Base-by-base conservation (phyloP, 176 grass and related monocot genomes). In the Zea luxurians region DNA sequence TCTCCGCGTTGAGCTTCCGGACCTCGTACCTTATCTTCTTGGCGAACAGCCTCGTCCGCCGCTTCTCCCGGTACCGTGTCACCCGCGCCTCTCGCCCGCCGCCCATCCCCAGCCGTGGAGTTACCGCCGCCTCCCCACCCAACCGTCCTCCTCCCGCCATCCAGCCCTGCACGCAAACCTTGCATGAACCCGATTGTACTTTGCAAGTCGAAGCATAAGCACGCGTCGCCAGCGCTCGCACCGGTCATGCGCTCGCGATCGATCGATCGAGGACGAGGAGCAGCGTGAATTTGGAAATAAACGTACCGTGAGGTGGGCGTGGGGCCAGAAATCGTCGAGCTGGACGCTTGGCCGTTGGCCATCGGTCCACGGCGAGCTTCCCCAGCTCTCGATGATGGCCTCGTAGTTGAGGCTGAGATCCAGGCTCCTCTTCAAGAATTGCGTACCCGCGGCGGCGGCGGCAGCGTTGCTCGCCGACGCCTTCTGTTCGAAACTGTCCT, bases 21-120 rank as follows among this genome's bases (percentile, higher is more conserved):
- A 99, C 96, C 86, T 99, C 92, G 81, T 99, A 99, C 68, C 96
- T 86, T 48, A 99, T 99, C 88, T 99, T 99, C 90, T 99, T 99
- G 4, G 96, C 85, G 81, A 95, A 99, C 78, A 99, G 86, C 86
- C 96, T 68, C 72, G 92, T 93, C 55, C 92, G 88, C 84, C 96
- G 88, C 90, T 99, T 99, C 88, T 99, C 96, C 80, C 92, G 74
- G 83, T 99, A 99, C 61, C 96, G 74, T 10, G 88, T 83, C 57
- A 95, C 96, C 66, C 88, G 85, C 18, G 88, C 96, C 78, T 87
- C 92, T 70, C 96, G 71, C 68, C 84, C 82, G 5, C 61, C 85
- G 13, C 76, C 86, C 55, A 58, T 46, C 75, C 65, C 82, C 67
- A 17, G 20, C 70, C 77, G 77, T 76, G 20, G 54, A 66, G 6